phyloP scores from a whole-genome alignment of 176 grass and related monocot genomes.

The Carex littledalei region DNA sequence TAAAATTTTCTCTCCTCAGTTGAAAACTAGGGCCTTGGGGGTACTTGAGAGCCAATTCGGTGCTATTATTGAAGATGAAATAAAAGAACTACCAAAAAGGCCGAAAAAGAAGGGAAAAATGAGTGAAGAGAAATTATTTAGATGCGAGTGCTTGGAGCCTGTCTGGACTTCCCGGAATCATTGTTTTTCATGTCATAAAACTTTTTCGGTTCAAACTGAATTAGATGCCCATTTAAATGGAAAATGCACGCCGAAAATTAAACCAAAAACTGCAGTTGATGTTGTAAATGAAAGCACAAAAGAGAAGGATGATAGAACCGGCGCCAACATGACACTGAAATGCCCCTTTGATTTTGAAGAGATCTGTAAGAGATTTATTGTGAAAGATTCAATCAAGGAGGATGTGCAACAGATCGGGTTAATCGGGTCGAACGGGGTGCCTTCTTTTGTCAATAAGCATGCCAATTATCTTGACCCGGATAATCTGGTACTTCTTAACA shows the following conservation, averaged over 20 bases:
- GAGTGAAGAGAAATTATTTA: conserved; percentile 58
- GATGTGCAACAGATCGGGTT: conserved; percentile 73
- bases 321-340: conserved; percentile 41
- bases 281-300: conserved; percentile 41
- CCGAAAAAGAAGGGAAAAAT: conserved; percentile 51
- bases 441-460: conserved; percentile 61
- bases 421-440: conserved; percentile 63
- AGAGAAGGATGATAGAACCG: conserved; percentile 44
- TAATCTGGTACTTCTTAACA: conserved; percentile 32
- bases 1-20: conserved; percentile 31
- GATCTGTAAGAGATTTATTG: conserved; percentile 66
- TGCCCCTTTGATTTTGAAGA: conserved; percentile 79
- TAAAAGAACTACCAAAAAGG: conserved; percentile 52
- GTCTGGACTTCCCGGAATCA: conserved; percentile 74
- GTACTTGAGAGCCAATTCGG: conserved; percentile 75
- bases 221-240: conserved; percentile 70
- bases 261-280: conserved; percentile 27
- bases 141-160: conserved; percentile 82
- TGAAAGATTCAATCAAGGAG: conserved; percentile 77
- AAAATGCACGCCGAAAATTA: conserved; percentile 43
- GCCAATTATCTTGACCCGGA: conserved; percentile 52
- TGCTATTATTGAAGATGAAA: conserved; percentile 42
- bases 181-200: conserved; percentile 76
- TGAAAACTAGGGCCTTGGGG: conserved; percentile 56
- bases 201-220: conserved; percentile 43